These are phyloP conservation scores for Cladophialophora carrionii DNA, from an alignment of 2,329 filamentous ascomycete species.

Conservation along the genomic window DNA sequence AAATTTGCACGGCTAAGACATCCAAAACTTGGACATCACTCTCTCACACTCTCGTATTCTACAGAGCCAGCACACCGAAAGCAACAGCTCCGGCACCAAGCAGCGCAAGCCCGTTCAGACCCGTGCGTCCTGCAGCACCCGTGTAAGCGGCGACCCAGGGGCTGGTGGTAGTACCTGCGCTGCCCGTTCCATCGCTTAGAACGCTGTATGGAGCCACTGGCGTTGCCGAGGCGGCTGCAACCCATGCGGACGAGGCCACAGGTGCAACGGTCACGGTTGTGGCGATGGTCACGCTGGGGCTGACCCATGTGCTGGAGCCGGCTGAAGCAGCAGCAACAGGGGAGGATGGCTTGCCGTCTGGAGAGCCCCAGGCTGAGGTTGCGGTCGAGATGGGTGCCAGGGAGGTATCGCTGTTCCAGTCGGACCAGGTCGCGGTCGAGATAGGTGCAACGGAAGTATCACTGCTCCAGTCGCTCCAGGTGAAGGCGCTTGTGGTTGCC, in stretches of 20 bases:
- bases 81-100: slow-evolving; percentile 18
- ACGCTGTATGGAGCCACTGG: slow-evolving; percentile 4
- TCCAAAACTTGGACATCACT: not conserved
- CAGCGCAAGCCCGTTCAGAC: slow-evolving; percentile 18
- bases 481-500: not conserved
- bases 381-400: not conserved
- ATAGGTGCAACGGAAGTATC: not conserved
- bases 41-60: slow-evolving; percentile 1
- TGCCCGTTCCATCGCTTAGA: not conserved
- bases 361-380: not conserved
- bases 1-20: not conserved
- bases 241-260: slow-evolving; percentile 17
- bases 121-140: slow-evolving; percentile 26
- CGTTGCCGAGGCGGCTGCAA: slow-evolving; percentile 2
- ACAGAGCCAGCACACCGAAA: slow-evolving; percentile 20
- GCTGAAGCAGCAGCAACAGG: not conserved
- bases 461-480: slow-evolving; percentile 13
- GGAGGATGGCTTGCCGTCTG: slow-evolving; percentile 11
- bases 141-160: slow-evolving; percentile 27
- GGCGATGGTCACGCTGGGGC: slow-evolving; percentile 25
- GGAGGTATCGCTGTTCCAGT: not conserved
- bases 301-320: slow-evolving; percentile 1
- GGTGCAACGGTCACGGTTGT: slow-evolving; percentile 29
- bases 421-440: not conserved
- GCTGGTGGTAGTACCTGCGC: slow-evolving; percentile 4